Evolutionary conservation across 768 basidiomycete species (phyloP).

Genomic region (Tulasnella sp.): DNA sequence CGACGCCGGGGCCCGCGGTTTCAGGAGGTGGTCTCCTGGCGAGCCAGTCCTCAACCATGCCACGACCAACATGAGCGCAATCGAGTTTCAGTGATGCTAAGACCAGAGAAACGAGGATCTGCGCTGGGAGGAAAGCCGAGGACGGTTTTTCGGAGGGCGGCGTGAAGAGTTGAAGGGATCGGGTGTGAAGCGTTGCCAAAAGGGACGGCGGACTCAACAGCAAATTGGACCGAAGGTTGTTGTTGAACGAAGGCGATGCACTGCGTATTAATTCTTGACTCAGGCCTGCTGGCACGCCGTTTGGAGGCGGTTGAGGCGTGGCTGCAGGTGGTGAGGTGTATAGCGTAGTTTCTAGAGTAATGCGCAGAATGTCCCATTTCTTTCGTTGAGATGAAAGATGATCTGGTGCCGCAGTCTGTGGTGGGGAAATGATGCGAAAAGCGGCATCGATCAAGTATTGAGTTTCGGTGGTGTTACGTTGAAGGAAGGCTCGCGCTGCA

Average conservation of each 20-base stretch:
- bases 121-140: constrained; percentile 56
- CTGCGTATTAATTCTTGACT: background rate
- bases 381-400: constrained; percentile 44
- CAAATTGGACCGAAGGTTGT: constrained; percentile 37
- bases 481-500: constrained; percentile 71
- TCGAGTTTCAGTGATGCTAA: constrained; percentile 62
- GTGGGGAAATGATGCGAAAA: constrained; percentile 45
- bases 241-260: constrained; percentile 26
- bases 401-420: constrained; percentile 38
- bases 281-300: background rate
- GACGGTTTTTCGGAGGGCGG: constrained; percentile 39
- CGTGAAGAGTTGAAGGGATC: constrained; percentile 62
- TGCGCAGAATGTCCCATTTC: constrained; percentile 83
- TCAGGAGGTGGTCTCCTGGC: constrained; percentile 30
- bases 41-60: constrained; percentile 74
- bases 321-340: constrained; percentile 36
- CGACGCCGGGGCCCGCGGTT: constrained; percentile 25
- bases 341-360: constrained; percentile 70
- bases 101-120: constrained; percentile 61
- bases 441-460: constrained; percentile 59
- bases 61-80: constrained; percentile 51
- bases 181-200: constrained; percentile 48
- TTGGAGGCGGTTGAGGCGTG: background rate
- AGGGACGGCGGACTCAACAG: constrained; percentile 53
- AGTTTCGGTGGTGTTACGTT: constrained; percentile 60